Evolutionary conservation across 2,329 filamentous ascomycete species (phyloP).

Genomic region (Ophiostoma populinum): DNA sequence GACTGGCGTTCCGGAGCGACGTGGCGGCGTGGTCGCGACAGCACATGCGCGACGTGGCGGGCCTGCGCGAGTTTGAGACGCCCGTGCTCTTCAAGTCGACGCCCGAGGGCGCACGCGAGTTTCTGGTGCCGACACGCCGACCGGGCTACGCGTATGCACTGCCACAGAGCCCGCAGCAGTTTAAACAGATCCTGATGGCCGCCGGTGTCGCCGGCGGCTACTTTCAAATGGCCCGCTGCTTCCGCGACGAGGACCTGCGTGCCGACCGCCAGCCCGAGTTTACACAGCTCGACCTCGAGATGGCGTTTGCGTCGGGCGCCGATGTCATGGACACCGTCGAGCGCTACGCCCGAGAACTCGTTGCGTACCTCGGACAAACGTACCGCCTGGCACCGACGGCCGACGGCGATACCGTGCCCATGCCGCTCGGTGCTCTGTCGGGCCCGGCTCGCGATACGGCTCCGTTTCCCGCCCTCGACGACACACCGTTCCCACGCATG

Average conservation of each 20-base stretch:
- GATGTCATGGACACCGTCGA: slow-evolving; percentile 47
- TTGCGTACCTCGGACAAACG: slow-evolving; percentile 28
- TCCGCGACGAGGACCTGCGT: slow-evolving; percentile 83
- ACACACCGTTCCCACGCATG: slow-evolving; percentile 35
- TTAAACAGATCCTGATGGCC: slow-evolving; percentile 95
- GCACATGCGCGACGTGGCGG: slow-evolving; percentile 16
- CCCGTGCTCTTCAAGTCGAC: slow-evolving; percentile 95
- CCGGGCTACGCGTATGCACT: slow-evolving; percentile 71
- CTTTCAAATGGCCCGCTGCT: slow-evolving; percentile 87
- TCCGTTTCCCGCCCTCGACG: slow-evolving; percentile 8
- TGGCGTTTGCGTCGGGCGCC: slow-evolving; percentile 62
- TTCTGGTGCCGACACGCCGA: slow-evolving; percentile 72
- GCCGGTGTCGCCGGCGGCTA: slow-evolving; percentile 60
- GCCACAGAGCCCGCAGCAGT: slow-evolving; percentile 93
- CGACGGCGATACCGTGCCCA: slow-evolving; percentile 14
- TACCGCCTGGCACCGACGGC: slow-evolving; percentile 16
- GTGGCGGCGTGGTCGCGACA: slow-evolving; percentile 14
- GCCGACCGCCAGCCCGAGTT: slow-evolving; percentile 94
- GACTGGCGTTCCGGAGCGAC: slow-evolving; percentile 51
- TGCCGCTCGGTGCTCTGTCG: background rate
- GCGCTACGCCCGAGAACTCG: slow-evolving; percentile 35
- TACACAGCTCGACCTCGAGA: slow-evolving; percentile 84
- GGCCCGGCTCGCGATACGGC: no score
- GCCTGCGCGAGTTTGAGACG: slow-evolving; percentile 72
- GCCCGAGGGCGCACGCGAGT: slow-evolving; percentile 86